Evolutionary conservation across 1,284 basidiomycete genomes (phyloP), one percentile per base, ranked within the genome.

Genomic region (Xanthoconium separans): DNA sequence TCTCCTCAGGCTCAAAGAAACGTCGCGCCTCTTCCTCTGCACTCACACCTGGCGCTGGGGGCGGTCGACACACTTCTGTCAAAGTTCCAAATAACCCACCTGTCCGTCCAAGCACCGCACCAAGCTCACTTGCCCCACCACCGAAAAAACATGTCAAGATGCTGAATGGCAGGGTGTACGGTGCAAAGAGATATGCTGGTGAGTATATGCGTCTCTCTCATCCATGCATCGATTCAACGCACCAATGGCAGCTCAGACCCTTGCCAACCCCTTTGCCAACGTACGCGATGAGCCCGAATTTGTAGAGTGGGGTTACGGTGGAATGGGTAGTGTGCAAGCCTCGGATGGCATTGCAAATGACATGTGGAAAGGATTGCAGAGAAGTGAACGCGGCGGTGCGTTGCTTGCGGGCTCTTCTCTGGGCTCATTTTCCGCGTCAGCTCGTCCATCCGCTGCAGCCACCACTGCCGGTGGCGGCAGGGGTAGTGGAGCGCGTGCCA

Each of bases 251-350:
- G 60, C 62, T 40, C 62, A 63, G 40, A 61, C 62, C 6, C 68
- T 68, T 37, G 64, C 70, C 4, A 80, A 83, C 60, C 81, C 74
- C 0, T 84, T 84, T 55, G 80, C 75, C 2, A 79, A 74, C 50
- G 77, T 74, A 13, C 74, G 74, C 7, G 80, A 84, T 42, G 75
- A 91, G 34, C 84, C 85, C 40, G 84, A 87, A 67, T 92, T 92
- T 61, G 88, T 91, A 27, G 89, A 91, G 67, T 92, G 89, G 89
- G 89, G 89, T 1, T 89, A 89, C 57, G 89, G 89, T 46, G 89
- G 89, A 4, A 91, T 91, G 89, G 89, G 89, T 29, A 83, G 80
- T 50, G 85, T 89, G 6, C 70, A 70, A 30, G 70, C 65, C 18
- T 61, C 63, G 44, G 65, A 59, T 42, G 63, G 66, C 44, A 62